Evolutionary conservation across 257 asterid genomes (phyloP).

Genomic region (Leptodermis oblonga): DNA sequence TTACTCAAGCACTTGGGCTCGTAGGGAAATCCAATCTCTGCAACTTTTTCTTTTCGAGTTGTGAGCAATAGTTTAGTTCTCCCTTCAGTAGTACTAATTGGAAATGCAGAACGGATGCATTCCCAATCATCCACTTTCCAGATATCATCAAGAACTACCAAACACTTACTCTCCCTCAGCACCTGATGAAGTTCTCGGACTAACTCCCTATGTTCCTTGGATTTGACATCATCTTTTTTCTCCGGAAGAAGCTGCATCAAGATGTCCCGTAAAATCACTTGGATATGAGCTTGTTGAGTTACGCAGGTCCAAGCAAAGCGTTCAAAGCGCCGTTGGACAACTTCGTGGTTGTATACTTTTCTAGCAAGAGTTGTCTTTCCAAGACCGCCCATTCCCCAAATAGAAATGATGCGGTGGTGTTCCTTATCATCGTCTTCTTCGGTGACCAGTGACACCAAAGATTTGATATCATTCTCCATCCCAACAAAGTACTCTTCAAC

Average conservation of each 20-base stretch:
- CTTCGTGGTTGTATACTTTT: no score
- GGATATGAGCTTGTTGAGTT: background rate
- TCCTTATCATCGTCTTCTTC: no score
- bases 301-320: background rate
- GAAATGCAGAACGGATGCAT: background rate
- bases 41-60: background rate
- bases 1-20: background rate
- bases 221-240: background rate
- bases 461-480: no score
- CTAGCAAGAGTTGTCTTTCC: no score
- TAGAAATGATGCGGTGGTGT: no score
- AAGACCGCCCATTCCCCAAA: no score
- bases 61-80: slow-evolving; percentile 11
- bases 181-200: background rate
- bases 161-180: background rate
- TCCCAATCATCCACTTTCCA: slow-evolving; percentile 10
- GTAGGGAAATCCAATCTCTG: slow-evolving; percentile 6
- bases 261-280: background rate
- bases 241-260: slow-evolving; percentile 4
- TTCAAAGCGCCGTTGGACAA: no score
- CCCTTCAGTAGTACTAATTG: background rate
- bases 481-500: no score
- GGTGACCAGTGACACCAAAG: no score
- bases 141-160: slow-evolving; percentile 18
- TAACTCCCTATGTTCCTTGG: background rate